Conservation (phyloP, 768 basidiomycete species). For the Naganishia vishniacii region DNA sequence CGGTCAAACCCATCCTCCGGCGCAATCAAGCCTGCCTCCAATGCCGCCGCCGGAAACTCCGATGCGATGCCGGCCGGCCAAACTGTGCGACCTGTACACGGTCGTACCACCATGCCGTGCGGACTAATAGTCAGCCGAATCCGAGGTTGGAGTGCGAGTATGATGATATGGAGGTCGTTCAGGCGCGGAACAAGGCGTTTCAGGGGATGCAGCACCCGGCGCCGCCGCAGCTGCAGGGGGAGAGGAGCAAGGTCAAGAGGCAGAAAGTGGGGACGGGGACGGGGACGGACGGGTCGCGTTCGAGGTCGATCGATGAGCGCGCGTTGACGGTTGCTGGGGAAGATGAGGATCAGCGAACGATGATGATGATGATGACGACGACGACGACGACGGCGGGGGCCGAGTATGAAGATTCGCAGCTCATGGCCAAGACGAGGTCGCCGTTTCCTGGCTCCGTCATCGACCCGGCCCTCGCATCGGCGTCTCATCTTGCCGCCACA, state of each 20-base stretch:
- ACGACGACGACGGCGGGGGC: no score
- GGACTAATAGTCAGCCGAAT: conserved; percentile 29
- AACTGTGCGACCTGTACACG: conserved; percentile 31
- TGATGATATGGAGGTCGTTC: conserved; percentile 32
- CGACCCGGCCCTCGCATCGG: no score
- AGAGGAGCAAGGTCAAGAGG: background rate
- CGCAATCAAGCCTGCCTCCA: conserved; percentile 46
- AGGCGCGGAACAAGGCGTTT: conserved; percentile 19
- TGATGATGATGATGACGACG: no score
- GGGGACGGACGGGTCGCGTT: background rate
- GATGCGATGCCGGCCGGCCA: conserved; percentile 43
- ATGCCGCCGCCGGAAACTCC: conserved; percentile 46
- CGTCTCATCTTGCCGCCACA: no score
- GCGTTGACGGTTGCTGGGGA: background rate
- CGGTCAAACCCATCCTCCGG: conserved; percentile 34
- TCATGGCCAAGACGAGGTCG: no score
- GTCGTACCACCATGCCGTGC: conserved; percentile 41
- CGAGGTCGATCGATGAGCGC: background rate
- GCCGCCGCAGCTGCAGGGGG: no score
- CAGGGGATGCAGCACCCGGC: no score
- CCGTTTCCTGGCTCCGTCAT: no score
- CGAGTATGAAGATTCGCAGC: no score
- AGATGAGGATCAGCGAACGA: no score
- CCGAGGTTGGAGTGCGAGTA: conserved; percentile 37
- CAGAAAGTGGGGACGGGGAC: background rate